Evolutionary conservation across 2,329 filamentous ascomycete species (phyloP).

Genomic region (Penicillium sclerotiorum): DNA sequence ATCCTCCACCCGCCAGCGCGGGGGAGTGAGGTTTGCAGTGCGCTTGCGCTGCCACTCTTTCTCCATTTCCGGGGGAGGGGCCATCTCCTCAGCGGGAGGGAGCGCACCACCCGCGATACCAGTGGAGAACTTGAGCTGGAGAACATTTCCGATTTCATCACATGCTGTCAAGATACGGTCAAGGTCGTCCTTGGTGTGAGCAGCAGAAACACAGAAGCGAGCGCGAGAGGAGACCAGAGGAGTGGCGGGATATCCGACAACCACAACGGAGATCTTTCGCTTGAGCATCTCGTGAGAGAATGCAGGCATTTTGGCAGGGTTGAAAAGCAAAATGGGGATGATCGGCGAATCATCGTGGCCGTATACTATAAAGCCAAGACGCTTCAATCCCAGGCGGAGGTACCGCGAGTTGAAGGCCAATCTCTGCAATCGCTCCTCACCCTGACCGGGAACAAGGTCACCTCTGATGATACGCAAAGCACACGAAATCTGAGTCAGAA

Average conservation of each 20-base stretch:
- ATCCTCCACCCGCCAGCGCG: constrained; percentile 77
- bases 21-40: constrained; percentile 61
- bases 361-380: constrained; percentile 93
- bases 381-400: constrained; percentile 94
- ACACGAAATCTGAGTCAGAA: constrained; percentile 86
- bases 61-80: constrained; percentile 66
- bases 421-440: constrained; percentile 90
- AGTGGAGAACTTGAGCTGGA: constrained; percentile 97
- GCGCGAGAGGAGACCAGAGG: constrained; percentile 92
- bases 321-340: constrained; percentile 90
- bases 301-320: constrained; percentile 97
- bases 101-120: constrained; percentile 87
- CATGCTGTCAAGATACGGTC: constrained; percentile 87
- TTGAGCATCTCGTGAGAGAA: constrained; percentile 99
- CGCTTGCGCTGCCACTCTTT: constrained; percentile 61
- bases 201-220: constrained; percentile 91
- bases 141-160: constrained; percentile 85
- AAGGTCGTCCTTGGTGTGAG: constrained; percentile 97
- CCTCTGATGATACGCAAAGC: constrained; percentile 87
- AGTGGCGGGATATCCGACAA: constrained; percentile 95
- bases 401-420: constrained; percentile 98
- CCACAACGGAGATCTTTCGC: constrained; percentile 95
- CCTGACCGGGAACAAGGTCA: constrained; percentile 84
- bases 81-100: constrained; percentile 71
- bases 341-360: constrained; percentile 98